A percentile compares a stretch with the other conserved stretches of the same genome.
Evolutionary conservation across 2,329 filamentous ascomycete genomes (phyloP).

Genomic region (Talaromyces piceae): DNA sequence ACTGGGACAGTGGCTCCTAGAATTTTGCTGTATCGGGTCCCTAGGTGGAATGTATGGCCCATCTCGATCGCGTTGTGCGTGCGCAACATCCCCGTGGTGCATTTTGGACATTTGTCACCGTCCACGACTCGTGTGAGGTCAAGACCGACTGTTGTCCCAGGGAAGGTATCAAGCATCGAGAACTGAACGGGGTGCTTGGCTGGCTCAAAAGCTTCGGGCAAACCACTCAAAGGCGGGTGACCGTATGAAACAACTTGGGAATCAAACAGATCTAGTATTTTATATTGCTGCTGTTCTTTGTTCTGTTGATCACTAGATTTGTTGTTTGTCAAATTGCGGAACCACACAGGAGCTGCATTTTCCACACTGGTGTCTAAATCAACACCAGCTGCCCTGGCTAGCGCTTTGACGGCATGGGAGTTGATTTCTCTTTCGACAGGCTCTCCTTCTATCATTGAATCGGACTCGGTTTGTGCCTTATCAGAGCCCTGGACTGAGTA

Average conservation of each 20-base stretch:
- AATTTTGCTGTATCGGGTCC: constrained; percentile 75
- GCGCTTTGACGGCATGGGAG: constrained; percentile 57
- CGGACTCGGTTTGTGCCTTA: not conserved
- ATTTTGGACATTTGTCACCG: constrained; percentile 68
- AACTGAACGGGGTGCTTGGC: constrained; percentile 26
- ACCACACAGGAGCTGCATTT: constrained; percentile 50
- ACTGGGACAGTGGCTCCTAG: constrained; percentile 57
- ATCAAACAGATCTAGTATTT: constrained; percentile 35
- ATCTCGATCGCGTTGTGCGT: constrained; percentile 75
- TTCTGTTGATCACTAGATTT: constrained; percentile 4
- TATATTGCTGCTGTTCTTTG: not conserved
- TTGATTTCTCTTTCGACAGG: constrained; percentile 42
- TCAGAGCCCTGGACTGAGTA: constrained; percentile 24
- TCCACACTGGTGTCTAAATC: constrained; percentile 66
- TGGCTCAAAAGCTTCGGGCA: constrained; percentile 23
- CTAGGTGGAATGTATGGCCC: constrained; percentile 91
- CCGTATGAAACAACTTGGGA: constrained; percentile 32
- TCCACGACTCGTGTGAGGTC: constrained; percentile 59
- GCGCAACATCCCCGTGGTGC: constrained; percentile 54
- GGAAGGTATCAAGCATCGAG: constrained; percentile 30
- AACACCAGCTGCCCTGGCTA: constrained; percentile 44
- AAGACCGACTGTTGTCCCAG: constrained; percentile 38
- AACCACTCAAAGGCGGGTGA: constrained; percentile 31
- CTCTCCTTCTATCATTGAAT: constrained; percentile 15
- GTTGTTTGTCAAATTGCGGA: constrained; percentile 26